Percentiles rank a stretch among this genome's conserved stretches.
These are phyloP conservation scores for Penicillium mononematosum DNA, from an alignment of 495 filamentous ascomycete species.

Conservation along the genomic window DNA sequence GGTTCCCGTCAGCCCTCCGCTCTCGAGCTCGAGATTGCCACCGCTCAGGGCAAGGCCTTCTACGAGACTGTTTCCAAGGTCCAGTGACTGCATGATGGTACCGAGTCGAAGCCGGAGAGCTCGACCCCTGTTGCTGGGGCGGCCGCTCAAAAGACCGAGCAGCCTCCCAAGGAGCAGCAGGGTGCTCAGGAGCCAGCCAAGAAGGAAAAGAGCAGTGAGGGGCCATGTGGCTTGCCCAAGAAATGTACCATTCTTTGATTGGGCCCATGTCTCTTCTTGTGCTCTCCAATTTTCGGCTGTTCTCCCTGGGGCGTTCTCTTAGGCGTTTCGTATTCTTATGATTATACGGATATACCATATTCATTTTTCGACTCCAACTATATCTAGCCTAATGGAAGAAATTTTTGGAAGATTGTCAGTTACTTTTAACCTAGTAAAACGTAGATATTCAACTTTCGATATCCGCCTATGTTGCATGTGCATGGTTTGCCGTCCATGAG, in stretches of 20 bases:
- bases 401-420: neutral
- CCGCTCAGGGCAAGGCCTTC: slow-evolving; percentile 81
- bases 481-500: no score
- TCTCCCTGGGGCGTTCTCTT: slow-evolving; percentile 23
- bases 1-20: slow-evolving; percentile 77
- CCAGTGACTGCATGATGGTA: slow-evolving; percentile 79
- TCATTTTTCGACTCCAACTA: neutral
- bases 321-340: slow-evolving; percentile 21
- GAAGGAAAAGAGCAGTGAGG: slow-evolving; percentile 45
- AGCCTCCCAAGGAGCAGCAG: slow-evolving; percentile 29
- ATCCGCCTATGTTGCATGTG: no score
- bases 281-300: slow-evolving; percentile 3
- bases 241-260: slow-evolving; percentile 63
- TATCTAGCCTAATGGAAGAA: neutral
- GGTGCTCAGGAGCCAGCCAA: slow-evolving; percentile 31
- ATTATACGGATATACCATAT: slow-evolving; percentile 15
- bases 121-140: slow-evolving; percentile 28
- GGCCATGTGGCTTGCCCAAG: slow-evolving; percentile 68
- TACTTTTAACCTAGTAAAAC: neutral
- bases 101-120: slow-evolving; percentile 34
- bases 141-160: slow-evolving; percentile 21
- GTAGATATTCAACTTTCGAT: neutral
- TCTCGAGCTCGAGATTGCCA: slow-evolving; percentile 75
- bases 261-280: slow-evolving; percentile 7
- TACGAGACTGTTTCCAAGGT: slow-evolving; percentile 74